Percentiles rank a stretch among this genome's conserved stretches.
phyloP scores from a whole-genome alignment of 768 basidiomycete species.

The Termitomyces sp. region DNA sequence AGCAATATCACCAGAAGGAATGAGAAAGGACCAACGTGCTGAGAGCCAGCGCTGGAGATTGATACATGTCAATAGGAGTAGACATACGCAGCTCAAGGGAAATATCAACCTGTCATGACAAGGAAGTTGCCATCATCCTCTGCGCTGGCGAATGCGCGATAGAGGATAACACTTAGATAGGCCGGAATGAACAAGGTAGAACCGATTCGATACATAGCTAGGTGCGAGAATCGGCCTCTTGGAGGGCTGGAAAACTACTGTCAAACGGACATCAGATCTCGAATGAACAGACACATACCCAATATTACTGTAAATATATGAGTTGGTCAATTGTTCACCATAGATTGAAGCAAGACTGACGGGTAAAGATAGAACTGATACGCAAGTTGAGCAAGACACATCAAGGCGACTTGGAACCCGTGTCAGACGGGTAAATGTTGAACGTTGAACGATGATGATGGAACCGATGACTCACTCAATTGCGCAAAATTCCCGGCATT shows the following conservation, averaged over 20 bases:
- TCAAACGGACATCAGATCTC: constrained; percentile 2
- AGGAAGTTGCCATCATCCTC: constrained; percentile 69
- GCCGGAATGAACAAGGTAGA: constrained; percentile 85
- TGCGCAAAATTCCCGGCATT: constrained; percentile 91
- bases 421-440: constrained; percentile 3
- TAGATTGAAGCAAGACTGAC: constrained; percentile 37
- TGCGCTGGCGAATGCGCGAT: constrained; percentile 69
- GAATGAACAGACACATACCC: constrained; percentile 36
- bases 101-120: constrained; percentile 76
- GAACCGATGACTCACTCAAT: constrained; percentile 52
- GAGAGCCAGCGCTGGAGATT: constrained; percentile 54
- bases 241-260: constrained; percentile 54
- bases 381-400: constrained; percentile 92
- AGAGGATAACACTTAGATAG: constrained; percentile 77
- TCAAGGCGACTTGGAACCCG: constrained; percentile 65
- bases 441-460: neutral
- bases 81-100: constrained; percentile 6
- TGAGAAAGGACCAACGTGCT: constrained; percentile 67
- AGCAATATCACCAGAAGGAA: neutral
- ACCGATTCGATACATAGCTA: constrained; percentile 89
- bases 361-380: constrained; percentile 92
- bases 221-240: constrained; percentile 76
- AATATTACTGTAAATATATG: constrained; percentile 47
- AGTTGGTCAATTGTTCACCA: constrained; percentile 1
- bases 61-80: constrained; percentile 7